Base-by-base conservation (phyloP, 768 basidiomycete species). In the Russula sp. region DNA sequence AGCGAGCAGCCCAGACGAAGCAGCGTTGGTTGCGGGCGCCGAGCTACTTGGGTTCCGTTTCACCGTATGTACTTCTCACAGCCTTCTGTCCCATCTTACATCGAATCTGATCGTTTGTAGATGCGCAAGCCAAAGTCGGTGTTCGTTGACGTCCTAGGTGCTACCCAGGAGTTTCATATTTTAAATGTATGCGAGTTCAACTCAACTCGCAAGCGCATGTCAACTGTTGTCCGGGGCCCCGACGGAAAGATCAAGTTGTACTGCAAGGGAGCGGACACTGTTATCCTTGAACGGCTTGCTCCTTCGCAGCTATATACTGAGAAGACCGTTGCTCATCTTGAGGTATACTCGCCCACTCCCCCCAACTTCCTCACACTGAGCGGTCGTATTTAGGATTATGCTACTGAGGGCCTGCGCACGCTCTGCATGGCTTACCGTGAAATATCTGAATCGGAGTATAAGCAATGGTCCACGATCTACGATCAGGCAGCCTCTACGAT, bases 161-260 rank as follows among this genome's bases (percentile, higher is more conserved):
- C 77, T 58, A 75, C 79, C 0, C 81, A 83, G 59, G 93, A 98
- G 71, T 98, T 86, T 71, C 85, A 98, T 70, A 83, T 98, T 59
- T 74, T 99, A 61, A 98, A 98, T 70, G 88, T 99, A 47, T 97
- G 95, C 81, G 97, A 98, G 75, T 99, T 99, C 81, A 98, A 98
- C 71, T 97, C 93, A 25, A 92, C 93, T 5, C 83, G 97, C 54
- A 98, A 99, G 70, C 83, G 97, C 61, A 98, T 99, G 97, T 98
- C 97, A 32, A 96, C 95, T 1, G 75, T 99, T 67, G 82, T 99
- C 36, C 84, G 93, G 25, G 80, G 83, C 29, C 88, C 95, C 0
- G 86, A 93, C 66, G 94, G 96, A 50, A 86, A 84, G 72, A 91
- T 99, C 76, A 98, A 94, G 75, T 71, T 99, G 9, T 98, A 92